Conservation (phyloP, 2,329 filamentous ascomycete species). For the Sordariomycetes sp. region DNA sequence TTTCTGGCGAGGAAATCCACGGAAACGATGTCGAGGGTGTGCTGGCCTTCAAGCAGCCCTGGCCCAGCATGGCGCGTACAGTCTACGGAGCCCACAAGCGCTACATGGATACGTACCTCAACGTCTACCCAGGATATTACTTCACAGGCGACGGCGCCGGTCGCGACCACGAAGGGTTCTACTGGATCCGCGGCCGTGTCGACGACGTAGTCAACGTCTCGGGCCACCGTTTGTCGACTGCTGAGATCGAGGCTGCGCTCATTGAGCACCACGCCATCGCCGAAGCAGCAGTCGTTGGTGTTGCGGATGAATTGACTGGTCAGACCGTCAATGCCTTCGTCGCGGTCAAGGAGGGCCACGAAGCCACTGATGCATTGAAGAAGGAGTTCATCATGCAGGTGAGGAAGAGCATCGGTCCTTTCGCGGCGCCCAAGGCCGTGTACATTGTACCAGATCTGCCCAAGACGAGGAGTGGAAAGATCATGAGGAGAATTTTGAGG, state of each 20-base stretch:
- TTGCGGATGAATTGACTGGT: slow-evolving; percentile 86
- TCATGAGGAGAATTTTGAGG: slow-evolving; percentile 92
- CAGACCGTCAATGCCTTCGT: slow-evolving; percentile 98
- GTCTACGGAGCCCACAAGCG: slow-evolving; percentile 97
- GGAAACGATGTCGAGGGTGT: slow-evolving; percentile 98
- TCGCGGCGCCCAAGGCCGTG: slow-evolving; percentile 90
- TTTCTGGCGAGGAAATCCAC: slow-evolving; percentile 84
- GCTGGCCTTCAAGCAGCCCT: slow-evolving; percentile 91
- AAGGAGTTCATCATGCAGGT: slow-evolving; percentile 95
- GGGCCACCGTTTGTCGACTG: slow-evolving; percentile 90
- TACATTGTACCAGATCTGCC: slow-evolving; percentile 88
- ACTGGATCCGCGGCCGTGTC: slow-evolving; percentile 98
- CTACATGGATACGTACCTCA: slow-evolving; percentile 97
- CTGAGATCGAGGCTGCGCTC: slow-evolving; percentile 94
- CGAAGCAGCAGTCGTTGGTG: slow-evolving; percentile 91
- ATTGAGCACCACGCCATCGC: slow-evolving; percentile 86
- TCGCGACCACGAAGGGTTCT: slow-evolving; percentile 95
- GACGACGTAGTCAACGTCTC: slow-evolving; percentile 98
- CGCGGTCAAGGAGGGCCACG: slow-evolving; percentile 76
- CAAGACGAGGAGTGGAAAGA: slow-evolving; percentile 97
- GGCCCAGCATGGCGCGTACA: slow-evolving; percentile 97
- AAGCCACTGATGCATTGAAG: slow-evolving; percentile 68
- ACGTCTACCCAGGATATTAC: slow-evolving; percentile 97
- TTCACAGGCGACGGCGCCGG: slow-evolving; percentile 92
- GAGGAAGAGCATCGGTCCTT: slow-evolving; percentile 93